phyloP scores from a whole-genome alignment of 2,329 filamentous ascomycete species.

The Aspergillus intermedius region DNA sequence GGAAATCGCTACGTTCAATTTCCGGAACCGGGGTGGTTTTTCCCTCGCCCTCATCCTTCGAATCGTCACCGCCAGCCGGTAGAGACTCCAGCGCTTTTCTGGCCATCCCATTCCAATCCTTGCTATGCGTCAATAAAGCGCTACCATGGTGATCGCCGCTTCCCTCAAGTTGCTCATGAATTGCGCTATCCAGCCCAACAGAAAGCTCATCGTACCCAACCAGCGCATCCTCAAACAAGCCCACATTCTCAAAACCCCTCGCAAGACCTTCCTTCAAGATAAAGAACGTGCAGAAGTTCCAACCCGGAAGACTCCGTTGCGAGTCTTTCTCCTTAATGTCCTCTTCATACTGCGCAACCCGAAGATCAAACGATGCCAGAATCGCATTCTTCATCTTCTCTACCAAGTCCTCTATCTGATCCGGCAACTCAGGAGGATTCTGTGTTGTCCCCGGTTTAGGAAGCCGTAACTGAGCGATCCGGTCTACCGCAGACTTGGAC shows the following conservation, averaged over 20 bases:
- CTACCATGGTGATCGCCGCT: slow-evolving; percentile 62
- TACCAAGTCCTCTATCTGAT: slow-evolving; percentile 77
- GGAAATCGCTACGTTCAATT: slow-evolving; percentile 29
- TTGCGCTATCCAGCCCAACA: slow-evolving; percentile 73
- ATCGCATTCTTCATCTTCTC: slow-evolving; percentile 82
- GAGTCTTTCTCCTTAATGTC: slow-evolving; percentile 92
- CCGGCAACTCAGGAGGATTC: slow-evolving; percentile 74
- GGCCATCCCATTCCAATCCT: slow-evolving; percentile 61
- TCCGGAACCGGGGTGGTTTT: slow-evolving; percentile 21
- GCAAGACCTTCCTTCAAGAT: slow-evolving; percentile 94
- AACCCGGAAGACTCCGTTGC: slow-evolving; percentile 79
- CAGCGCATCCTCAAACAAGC: slow-evolving; percentile 88
- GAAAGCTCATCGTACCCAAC: slow-evolving; percentile 93
- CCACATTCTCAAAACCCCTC: slow-evolving; percentile 90
- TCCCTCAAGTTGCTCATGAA: slow-evolving; percentile 64
- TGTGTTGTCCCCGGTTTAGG: slow-evolving; percentile 42
- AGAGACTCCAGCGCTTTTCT: slow-evolving; percentile 45
- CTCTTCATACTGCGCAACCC: slow-evolving; percentile 91
- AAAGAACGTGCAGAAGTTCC: slow-evolving; percentile 99
- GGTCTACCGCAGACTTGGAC: slow-evolving; percentile 66
- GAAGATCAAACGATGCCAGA: slow-evolving; percentile 78
- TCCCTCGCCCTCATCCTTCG: slow-evolving; percentile 24
- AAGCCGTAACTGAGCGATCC: slow-evolving; percentile 79
- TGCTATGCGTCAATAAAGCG: slow-evolving; percentile 64
- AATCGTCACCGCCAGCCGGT: slow-evolving; percentile 13